Evolutionary conservation across 192 early-diverging fungal genomes (phyloP), one percentile per base, ranked within the genome.

Genomic region (Mortierella antarctica): DNA sequence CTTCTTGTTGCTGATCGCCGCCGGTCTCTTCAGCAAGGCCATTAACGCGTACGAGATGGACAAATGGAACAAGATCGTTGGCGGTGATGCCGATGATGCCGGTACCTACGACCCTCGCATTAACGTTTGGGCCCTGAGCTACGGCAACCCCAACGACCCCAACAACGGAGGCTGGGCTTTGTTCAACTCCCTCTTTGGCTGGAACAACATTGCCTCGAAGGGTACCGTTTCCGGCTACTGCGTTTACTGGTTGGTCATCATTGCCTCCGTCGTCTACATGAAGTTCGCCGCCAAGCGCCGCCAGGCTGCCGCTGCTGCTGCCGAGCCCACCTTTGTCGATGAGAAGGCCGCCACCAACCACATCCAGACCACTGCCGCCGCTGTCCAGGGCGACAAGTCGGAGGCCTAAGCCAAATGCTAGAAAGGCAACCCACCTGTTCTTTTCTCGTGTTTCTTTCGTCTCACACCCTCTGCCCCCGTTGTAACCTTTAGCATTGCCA

Each of bases 201-300:
- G 95, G 93, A 88, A 79, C 62, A 91, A 91, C 64, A 83, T 88
- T 21, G 94, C 93, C 8, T 96, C 93, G 0, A 69, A 88, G 52
- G 95, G 91, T 52, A 89, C 91, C 50, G 87, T 95, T 41, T 78
- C 88, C 55, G 89, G 88, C 6, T 98, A 98, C 86, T 91, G 90
- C 70, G 60, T 92, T 4, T 96, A 95, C 83, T 98, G 96, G 95
- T 66, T 89, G 0, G 74, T 71, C 13, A 44, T 95, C 49, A 82
- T 77, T 40, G 63, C 83, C n/a, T 70, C 70, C 20, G 63, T 96
- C 4, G 69, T 91, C 14, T 71, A 51, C 63, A 69, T 88, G 55
- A 86, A 89, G 64, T 54, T 68, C 62, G 83, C 75, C 63, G 68
- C 17, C 52, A 76, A 67, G 18, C 71, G 74, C 20, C 62, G 67